Evolutionary conservation across 164 flowering plant species (phyloP), one percentile per base, ranked within the genome.

Genomic region (Echeveria elegans): DNA sequence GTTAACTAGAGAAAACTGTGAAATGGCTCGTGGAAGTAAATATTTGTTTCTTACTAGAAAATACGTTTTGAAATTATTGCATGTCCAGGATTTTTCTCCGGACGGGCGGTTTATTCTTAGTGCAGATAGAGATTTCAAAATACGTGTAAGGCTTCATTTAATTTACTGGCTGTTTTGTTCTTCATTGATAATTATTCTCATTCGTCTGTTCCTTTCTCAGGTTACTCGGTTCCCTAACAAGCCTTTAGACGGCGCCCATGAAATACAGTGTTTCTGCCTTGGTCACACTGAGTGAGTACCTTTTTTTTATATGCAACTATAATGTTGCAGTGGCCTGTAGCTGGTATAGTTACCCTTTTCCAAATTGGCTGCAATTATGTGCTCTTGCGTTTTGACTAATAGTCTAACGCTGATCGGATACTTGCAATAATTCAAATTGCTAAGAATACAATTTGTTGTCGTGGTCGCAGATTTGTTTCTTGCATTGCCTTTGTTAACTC

Each of bases 81-180:
- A 61, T 32, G 45, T 63, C 16, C 87, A 94, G 98, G 89, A 88
- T 65, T 89, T 94, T 73, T 91, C 99, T 40, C 94, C 94, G 9
- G 88, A 88, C 81, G 99, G 96, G 48, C 69, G 70, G 61, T 91
- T 80, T 78, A 78, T 94, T 69, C 70, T 85, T 69, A 88, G 87
- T 77, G 92, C 99, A 62, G 97, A 94, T 73, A 85, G 97, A 21
- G 99, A 94, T 78, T 89, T 83, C 69, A 94, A 94, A 83, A 94
- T 91, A 76, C 93, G 99, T 69, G 99, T 94, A 86, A 79, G 31
- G 29, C 64, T 5, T 23, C 31, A 8, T 64, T n/a, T 19, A 16
- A 40, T 29, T 32, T 31, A 14, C 48, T 53, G 40, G 69, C 59
- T 36, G 18, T 67, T n/a, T n/a, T 18, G n/a, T 81, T 64, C 56